These are phyloP conservation scores for Pyrrhoderma noxium DNA, from an alignment of 1,284 basidiomycete genomes.

Conservation along the genomic window DNA sequence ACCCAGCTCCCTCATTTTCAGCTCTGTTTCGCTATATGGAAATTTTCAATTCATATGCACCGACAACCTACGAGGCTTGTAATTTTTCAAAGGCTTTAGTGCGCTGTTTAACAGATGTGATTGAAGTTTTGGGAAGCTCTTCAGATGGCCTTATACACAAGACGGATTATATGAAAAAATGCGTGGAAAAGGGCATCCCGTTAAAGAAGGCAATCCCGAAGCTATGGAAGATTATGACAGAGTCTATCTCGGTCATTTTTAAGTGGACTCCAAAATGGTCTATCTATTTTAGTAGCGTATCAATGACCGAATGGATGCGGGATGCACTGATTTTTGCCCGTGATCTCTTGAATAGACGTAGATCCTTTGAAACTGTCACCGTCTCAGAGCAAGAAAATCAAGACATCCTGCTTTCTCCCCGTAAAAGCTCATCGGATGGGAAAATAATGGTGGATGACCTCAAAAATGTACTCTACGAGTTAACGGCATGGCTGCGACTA, in stretches of 20 bases:
- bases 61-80: slow-evolving; percentile 74
- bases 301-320: slow-evolving; percentile 95
- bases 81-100: slow-evolving; percentile 82
- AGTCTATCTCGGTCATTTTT: slow-evolving; percentile 77
- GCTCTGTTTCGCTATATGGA: slow-evolving; percentile 64
- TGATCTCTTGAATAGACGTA: slow-evolving; percentile 74
- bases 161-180: too few relatives aligned
- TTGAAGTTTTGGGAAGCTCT: slow-evolving; percentile 76
- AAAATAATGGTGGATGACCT: slow-evolving; percentile 73
- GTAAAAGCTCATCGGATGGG: slow-evolving; percentile 43
- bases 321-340: slow-evolving; percentile 89
- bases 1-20: slow-evolving; percentile 56
- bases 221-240: slow-evolving; percentile 80
- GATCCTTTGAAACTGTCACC: slow-evolving; percentile 69
- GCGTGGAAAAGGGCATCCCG: slow-evolving; percentile 39
- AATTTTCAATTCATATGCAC: slow-evolving; percentile 58
- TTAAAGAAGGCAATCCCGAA: slow-evolving; percentile 51
- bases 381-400: slow-evolving; percentile 27
- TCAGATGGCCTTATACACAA: slow-evolving; percentile 47
- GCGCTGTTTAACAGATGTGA: slow-evolving; percentile 83
- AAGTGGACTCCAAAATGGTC: slow-evolving; percentile 79
- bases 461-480: slow-evolving; percentile 69
- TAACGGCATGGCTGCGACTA: slow-evolving; percentile 81
- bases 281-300: slow-evolving; percentile 64
- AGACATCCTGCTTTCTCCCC: slow-evolving; percentile 26